Base-by-base conservation (phyloP, 345 rosid genomes). In the Pistacia vera region DNA sequence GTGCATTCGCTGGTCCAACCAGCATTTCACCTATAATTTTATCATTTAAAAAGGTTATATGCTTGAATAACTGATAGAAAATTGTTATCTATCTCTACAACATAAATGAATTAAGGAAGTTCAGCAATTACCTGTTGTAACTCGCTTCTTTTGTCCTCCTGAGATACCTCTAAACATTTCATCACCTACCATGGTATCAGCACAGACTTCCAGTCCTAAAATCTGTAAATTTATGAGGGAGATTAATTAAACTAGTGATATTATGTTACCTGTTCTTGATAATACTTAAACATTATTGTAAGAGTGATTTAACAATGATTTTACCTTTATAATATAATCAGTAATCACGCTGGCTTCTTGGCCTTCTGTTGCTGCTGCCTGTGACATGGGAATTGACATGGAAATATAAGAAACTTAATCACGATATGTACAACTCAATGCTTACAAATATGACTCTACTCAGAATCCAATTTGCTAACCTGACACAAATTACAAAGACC, bases 111-210 rank as follows among this genome's bases (percentile, higher is more conserved):
- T 71, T 36, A 3, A 54, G 22, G 28, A 56, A 54, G 67, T 63
- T 65, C 5, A 14, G 22, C 28, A 18, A 20, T 65, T 86, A 87
- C 95, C 96, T 3, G 93, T 91, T 4, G 93, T 91, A 48, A 91
- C 89, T 11, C 96, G 88, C 74, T 87, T 90, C 81, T 73, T 87
- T 82, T 90, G 90, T 48, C 93, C 93, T 75, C 95, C 95, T 44
- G 95, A 91, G 63, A 89, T 83, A 8, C 95, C 95, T 82, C 91
- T 83, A 33, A 83, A 58, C 95, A 91, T 87, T 77, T 75, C 79
- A 79, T 87, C 77, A 25, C 95, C 95, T 38, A 89, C 87, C 66
- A 88, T 70, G 5, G 86, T 91, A 72, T 91, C 95, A 10, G 95
- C 95, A 64, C 95, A 91, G 14, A 76, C 71, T 36, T 91, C 93